Evolutionary conservation across 2,329 filamentous ascomycete species (phyloP).

Genomic region (Hirsutella minnesotensis): DNA sequence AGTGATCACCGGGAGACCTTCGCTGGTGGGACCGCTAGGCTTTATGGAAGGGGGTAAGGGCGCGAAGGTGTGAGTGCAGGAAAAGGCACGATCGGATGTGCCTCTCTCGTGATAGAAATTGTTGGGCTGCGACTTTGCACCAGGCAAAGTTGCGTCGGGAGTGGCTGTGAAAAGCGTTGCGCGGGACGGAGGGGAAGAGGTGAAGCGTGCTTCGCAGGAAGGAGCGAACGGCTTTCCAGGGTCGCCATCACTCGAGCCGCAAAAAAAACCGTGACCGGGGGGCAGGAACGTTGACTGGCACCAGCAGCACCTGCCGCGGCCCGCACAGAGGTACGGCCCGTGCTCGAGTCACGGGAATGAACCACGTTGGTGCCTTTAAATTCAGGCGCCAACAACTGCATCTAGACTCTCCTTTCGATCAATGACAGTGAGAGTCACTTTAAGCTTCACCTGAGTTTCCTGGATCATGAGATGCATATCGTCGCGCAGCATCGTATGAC

Average conservation of each 20-base stretch:
- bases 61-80: constrained; percentile 1
- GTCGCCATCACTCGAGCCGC: neutral
- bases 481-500: no score
- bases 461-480: no score
- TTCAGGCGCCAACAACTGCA: neutral
- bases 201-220: constrained; percentile 7
- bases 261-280: neutral
- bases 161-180: neutral
- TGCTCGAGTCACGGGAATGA: neutral
- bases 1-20: neutral
- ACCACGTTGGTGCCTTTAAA: neutral
- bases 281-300: neutral
- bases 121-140: constrained; percentile 21
- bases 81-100: constrained; percentile 13
- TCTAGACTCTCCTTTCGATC: no score
- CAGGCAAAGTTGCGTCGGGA: constrained; percentile 21
- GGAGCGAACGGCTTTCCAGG: constrained; percentile 6
- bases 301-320: neutral
- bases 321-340: no score
- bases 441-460: no score
- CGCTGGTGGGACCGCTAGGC: neutral
- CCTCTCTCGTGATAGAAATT: constrained; percentile 11
- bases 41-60: neutral
- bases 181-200: constrained; percentile 7
- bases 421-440: no score